Conservation (phyloP, 164 flowering plant genomes). For the Buxus sempervirens region DNA sequence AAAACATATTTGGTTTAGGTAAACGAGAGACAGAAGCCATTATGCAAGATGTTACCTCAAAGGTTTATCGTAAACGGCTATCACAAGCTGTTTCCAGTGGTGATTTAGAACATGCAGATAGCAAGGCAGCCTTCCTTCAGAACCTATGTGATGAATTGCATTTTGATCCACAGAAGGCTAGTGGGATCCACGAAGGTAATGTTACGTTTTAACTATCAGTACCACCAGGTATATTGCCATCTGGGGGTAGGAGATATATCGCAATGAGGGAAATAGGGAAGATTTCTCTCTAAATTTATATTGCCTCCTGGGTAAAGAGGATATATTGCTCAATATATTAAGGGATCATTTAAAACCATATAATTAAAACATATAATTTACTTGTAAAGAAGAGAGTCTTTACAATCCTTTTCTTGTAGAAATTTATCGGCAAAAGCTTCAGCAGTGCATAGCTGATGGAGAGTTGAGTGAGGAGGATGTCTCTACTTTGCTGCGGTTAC, state of each 20-base stretch:
- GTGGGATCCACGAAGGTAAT: constrained; percentile 91
- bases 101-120: constrained; percentile 67
- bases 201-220: no score
- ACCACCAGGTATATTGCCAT: no score
- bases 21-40: constrained; percentile 80
- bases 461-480: constrained; percentile 79
- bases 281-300: no score
- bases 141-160: constrained; percentile 79
- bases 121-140: constrained; percentile 95
- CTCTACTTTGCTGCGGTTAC: constrained; percentile 58
- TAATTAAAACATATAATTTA: no score
- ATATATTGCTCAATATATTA: not conserved
- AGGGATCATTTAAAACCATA: no score
- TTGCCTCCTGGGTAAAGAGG: no score
- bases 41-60: constrained; percentile 66
- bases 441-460: constrained; percentile 72
- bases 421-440: constrained; percentile 91
- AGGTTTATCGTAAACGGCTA: constrained; percentile 77
- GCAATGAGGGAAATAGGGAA: no score
- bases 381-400: no score
- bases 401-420: constrained; percentile 35
- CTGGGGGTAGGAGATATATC: no score
- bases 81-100: constrained; percentile 72
- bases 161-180: constrained; percentile 86
- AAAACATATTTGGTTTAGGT: constrained; percentile 89